These are phyloP conservation scores for Sporothrix mexicana DNA, from an alignment of 2,329 filamentous ascomycete genomes.

Conservation along the genomic window DNA sequence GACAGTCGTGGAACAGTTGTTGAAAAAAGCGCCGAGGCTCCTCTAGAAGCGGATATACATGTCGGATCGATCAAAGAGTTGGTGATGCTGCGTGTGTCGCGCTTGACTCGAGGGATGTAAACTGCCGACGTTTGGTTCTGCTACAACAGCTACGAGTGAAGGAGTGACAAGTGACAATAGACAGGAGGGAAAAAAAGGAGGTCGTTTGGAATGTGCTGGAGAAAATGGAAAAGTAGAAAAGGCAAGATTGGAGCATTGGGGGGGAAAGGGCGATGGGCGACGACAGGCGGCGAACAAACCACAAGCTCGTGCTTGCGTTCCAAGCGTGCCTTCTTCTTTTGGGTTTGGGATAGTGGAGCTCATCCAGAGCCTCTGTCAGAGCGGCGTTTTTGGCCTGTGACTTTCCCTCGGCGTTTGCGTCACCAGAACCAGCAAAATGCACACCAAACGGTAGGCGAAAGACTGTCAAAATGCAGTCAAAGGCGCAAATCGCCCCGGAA, in stretches of 20 bases:
- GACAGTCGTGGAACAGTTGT: neutral
- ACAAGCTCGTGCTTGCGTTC: constrained; percentile 30
- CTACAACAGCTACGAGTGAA: neutral
- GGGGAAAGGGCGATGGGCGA: constrained; percentile 12
- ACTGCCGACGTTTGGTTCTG: neutral
- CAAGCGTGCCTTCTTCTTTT: constrained; percentile 25
- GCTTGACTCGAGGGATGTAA: neutral
- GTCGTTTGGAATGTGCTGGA: neutral
- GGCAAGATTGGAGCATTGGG: constrained; percentile 13
- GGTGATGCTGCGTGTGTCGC: neutral
- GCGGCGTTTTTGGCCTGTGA: constrained; percentile 18
- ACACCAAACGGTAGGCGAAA: too few species aligned
- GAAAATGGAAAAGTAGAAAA: neutral
- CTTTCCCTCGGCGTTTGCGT: constrained; percentile 38
- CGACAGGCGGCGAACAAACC: neutral
- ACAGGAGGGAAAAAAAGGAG: constrained; percentile 1
- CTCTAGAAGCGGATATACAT: constrained; percentile 23
- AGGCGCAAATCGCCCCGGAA: constrained; percentile 6
- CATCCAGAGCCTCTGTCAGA: constrained; percentile 16
- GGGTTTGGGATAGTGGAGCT: constrained; percentile 14
- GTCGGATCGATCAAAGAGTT: neutral
- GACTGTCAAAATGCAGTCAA: neutral
- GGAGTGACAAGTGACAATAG: neutral
- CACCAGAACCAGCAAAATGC: constrained; percentile 28
- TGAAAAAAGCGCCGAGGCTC: constrained; percentile 28